A percentile compares a stretch with the other conserved stretches of the same genome.
Conservation (phyloP, 495 filamentous ascomycete genomes). For the Penicillium turbatum region DNA sequence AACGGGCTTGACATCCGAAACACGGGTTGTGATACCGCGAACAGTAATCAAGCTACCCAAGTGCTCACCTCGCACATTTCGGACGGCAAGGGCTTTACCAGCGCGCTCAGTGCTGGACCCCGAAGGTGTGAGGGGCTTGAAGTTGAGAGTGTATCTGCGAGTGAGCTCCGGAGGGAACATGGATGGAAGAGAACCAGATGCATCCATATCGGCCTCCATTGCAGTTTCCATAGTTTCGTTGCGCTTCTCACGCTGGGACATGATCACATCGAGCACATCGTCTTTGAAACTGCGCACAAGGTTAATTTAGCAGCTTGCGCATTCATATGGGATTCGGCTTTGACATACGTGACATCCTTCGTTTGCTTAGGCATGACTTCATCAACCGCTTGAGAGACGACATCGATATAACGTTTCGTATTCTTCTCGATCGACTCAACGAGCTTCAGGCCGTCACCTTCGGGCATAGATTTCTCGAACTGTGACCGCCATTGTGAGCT, state of each 20-base stretch:
- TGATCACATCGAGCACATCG: conserved; percentile 93
- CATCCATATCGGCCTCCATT: conserved; percentile 63
- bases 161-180: conserved; percentile 90
- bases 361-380: conserved; percentile 76
- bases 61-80: conserved; percentile 87
- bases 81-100: conserved; percentile 82
- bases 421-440: conserved; percentile 84
- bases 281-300: conserved; percentile 75
- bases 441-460: conserved; percentile 62
- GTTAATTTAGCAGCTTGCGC: conserved; percentile 5
- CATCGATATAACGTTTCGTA: conserved; percentile 91
- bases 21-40: conserved; percentile 88
- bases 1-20: conserved; percentile 97
- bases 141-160: conserved; percentile 88
- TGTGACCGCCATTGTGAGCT: conserved; percentile 32
- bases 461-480: conserved; percentile 67
- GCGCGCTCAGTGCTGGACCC: conserved; percentile 57
- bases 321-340: neutral
- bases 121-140: conserved; percentile 79
- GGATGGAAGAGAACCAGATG: conserved; percentile 38
- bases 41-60: conserved; percentile 91
- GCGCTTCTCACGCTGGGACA: conserved; percentile 81
- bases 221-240: conserved; percentile 70
- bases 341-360: conserved; percentile 68
- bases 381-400: conserved; percentile 84